Evolutionary conservation across 108 stramenopile genomes (phyloP).

Genomic region (Hondaea fermentalgiana): DNA sequence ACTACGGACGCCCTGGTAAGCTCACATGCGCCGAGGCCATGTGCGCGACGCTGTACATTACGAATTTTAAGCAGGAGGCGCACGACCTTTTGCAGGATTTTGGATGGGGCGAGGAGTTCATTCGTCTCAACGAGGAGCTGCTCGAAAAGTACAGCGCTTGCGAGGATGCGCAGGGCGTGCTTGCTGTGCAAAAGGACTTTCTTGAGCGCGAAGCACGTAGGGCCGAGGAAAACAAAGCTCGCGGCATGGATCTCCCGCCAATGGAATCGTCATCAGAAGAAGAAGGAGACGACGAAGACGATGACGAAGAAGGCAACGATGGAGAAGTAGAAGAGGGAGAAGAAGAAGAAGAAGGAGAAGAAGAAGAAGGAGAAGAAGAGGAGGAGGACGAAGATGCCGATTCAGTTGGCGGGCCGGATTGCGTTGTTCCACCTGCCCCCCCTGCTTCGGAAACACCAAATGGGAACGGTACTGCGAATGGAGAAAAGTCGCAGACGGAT

Average conservation of each 20-base stretch:
- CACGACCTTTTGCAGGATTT: conserved; percentile 76
- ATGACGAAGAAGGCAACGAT: neutral
- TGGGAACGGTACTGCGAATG: too few species aligned
- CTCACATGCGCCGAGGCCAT: conserved; percentile 75
- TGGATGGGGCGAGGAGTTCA: conserved; percentile 87
- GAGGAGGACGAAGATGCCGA: too few species aligned
- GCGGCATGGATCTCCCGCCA: conserved; percentile 2
- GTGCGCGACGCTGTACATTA: conserved; percentile 78
- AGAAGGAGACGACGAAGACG: neutral
- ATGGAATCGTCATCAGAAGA: neutral
- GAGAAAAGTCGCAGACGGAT: too few species aligned
- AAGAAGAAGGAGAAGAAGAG: too few species aligned
- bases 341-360: too few species aligned
- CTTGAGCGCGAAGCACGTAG: conserved; percentile 24
- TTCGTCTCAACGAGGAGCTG: conserved; percentile 68
- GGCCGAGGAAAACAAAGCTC: neutral
- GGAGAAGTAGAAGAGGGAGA: neutral
- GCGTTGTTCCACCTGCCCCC: too few species aligned
- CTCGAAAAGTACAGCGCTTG: conserved; percentile 72
- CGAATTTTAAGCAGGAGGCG: conserved; percentile 59
- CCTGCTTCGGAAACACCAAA: too few species aligned
- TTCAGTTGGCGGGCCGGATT: too few species aligned
- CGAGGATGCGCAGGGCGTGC: conserved; percentile 63
- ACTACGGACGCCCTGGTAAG: conserved; percentile 86
- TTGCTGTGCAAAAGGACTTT: conserved; percentile 73